A percentile compares a stretch with the other conserved stretches of the same genome.
These are phyloP conservation scores for Fraxinus baroniana DNA, from an alignment of 305 asterid species.

Conservation along the genomic window DNA sequence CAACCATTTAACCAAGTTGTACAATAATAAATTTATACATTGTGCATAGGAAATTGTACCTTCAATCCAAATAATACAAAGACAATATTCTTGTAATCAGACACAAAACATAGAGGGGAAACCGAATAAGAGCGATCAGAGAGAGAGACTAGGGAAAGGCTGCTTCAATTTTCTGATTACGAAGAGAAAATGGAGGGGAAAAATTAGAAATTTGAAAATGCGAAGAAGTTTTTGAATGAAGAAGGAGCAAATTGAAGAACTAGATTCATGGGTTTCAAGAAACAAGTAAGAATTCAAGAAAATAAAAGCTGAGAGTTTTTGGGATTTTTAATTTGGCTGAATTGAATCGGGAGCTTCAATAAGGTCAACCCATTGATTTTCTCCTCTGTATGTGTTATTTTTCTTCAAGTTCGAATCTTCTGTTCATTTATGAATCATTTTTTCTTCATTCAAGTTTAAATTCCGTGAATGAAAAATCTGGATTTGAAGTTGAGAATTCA, in stretches of 20 bases:
- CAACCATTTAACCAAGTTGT: conserved; percentile 14
- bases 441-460: conserved; percentile 26
- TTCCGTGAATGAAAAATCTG: conserved; percentile 29
- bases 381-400: conserved; percentile 15
- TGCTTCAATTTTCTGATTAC: conserved; percentile 45
- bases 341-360: conserved; percentile 28
- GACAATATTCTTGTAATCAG: conserved; percentile 25
- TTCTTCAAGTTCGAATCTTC: conserved; percentile 36
- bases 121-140: conserved; percentile 45
- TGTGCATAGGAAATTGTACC: conserved; percentile 34
- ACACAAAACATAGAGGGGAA: conserved; percentile 34
- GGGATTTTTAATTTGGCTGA: conserved; percentile 12
- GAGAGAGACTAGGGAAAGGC: conserved; percentile 26
- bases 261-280: conserved; percentile 33
- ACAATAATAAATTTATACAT: conserved; percentile 21
- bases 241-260: conserved; percentile 31
- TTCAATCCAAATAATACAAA: conserved; percentile 21
- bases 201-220: conserved; percentile 34
- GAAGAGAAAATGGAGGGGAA: conserved; percentile 19
- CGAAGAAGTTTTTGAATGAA: conserved; percentile 31
- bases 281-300: conserved; percentile 26
- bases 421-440: conserved; percentile 25
- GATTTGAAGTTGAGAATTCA: conserved; percentile 39
- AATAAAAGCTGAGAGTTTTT: conserved; percentile 29
- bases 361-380: conserved; percentile 37